Base-by-base conservation (phyloP, 306 rosid genomes). In the Comarum palustre region DNA sequence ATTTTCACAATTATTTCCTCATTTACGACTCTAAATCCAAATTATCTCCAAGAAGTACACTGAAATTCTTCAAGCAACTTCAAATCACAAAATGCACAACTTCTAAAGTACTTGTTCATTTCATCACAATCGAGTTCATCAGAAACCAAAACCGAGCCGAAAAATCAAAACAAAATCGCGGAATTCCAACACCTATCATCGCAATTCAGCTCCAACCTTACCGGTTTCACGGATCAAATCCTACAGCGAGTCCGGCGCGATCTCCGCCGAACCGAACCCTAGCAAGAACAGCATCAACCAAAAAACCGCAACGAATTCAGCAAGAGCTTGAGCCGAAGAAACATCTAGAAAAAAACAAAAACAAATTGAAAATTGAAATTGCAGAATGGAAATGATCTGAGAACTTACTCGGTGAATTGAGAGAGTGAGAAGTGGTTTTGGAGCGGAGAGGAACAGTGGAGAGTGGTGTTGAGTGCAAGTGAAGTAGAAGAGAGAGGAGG, bases 171-270 rank as follows among this genome's bases (percentile, higher is more conserved):
- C 50, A 42, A 63, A 48, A 77, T 24, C 38, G 34, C 77, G 69
- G 6, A 77, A 75, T 70, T 71, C 60, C 7, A 75, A 57, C 65
- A 5, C 29, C 58, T 11, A 6, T 48, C 32, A 75, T 54, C 57
- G 20, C 52, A 84, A 82, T 42, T 59, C 43, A 71, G 73, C 69
- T 42, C 60, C 78, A 77, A 54, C 32, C 79, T 13, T 64, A 79
- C 76, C 83, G 68, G 68, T 73, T 25, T 10, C 63, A 31, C 77
- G 78, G 87, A 88, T 88, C 90, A 84, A 79, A 75, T 59, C 20
- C 75, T 64, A 78, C 24, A 60, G 8, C 66, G 25, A 24, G 15
- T 24, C 61, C 71, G 24, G 66, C 25, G 36, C 75, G 66, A 45
- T 57, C 68, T 66, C 75, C 81, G 71, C 71, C 60, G 52, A 68